phyloP scores from a whole-genome alignment of 73 alveolate species.

The Paramecium biaurelia region DNA sequence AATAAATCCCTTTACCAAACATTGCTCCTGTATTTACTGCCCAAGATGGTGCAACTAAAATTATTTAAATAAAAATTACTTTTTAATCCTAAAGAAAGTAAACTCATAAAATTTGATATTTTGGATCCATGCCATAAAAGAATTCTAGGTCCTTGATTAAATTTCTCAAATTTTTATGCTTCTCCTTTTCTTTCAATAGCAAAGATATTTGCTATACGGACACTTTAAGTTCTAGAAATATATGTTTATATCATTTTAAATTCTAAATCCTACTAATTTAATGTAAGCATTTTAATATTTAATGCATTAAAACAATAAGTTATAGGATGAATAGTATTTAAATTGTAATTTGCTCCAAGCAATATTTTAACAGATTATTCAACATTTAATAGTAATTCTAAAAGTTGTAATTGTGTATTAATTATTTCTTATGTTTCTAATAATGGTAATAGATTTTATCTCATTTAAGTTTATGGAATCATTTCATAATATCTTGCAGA shows the following conservation, averaged over 20 bases:
- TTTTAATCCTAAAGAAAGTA: constrained; percentile 67
- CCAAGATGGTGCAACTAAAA: constrained; percentile 88
- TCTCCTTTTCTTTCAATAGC: constrained; percentile 84
- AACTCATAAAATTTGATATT: constrained; percentile 87
- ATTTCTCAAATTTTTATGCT: constrained; percentile 70
- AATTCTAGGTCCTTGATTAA: constrained; percentile 72
- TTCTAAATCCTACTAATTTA: constrained; percentile 74
- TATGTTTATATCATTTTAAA: constrained; percentile 76
- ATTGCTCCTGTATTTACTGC: constrained; percentile 83
- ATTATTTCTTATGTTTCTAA: constrained; percentile 67
- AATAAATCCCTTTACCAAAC: constrained; percentile 94
- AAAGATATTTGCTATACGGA: constrained; percentile 81
- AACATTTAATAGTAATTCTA: constrained; percentile 82
- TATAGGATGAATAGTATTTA: constrained; percentile 79
- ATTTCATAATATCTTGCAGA: constrained; percentile 89
- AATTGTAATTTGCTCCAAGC: constrained; percentile 81
- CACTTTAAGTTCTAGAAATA: constrained; percentile 75
- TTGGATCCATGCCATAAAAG: constrained; percentile 95
- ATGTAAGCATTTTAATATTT: constrained; percentile 75
- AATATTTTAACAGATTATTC: constrained; percentile 90
- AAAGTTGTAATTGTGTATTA: constrained; percentile 64
- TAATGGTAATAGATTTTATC: constrained; percentile 84
- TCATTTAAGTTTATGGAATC: constrained; percentile 81
- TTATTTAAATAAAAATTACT: constrained; percentile 22
- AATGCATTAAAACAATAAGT: constrained; percentile 86